phyloP scores from a whole-genome alignment of 2,329 filamentous ascomycete species.

The Pseudogymnoascus sp. region DNA sequence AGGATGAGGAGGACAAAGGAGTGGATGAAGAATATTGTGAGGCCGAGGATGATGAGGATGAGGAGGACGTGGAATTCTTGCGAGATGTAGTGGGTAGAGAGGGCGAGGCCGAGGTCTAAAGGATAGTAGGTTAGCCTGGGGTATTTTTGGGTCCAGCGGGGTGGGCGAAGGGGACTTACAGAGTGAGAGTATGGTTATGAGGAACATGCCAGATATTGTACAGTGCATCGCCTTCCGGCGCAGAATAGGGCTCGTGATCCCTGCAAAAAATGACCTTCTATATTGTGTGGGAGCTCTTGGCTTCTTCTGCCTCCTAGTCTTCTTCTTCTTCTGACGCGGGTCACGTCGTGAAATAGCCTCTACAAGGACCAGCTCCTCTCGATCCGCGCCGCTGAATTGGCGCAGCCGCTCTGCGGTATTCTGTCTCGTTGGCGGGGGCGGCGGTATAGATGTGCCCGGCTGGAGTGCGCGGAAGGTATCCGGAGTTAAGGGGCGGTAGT shows the following conservation, averaged over 20 bases:
- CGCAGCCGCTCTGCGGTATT: conserved; percentile 12
- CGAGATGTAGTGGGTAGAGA: conserved; percentile 53
- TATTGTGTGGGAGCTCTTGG: conserved; percentile 11
- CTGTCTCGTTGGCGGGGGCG: conserved; percentile 13
- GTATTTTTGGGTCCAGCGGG: not conserved
- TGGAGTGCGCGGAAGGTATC: conserved; percentile 10
- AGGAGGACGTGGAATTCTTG: conserved; percentile 73
- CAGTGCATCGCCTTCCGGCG: conserved; percentile 50
- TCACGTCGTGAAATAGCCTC: not conserved
- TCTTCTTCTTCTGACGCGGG: not conserved
- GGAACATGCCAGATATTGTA: conserved; percentile 48
- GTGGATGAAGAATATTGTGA: conserved; percentile 74
- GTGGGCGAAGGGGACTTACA: conserved; percentile 44
- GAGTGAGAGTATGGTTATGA: conserved; percentile 28
- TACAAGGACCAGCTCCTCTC: not conserved
- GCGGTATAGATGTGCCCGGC: conserved; percentile 10
- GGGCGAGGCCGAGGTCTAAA: conserved; percentile 62
- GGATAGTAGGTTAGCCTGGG: not conserved
- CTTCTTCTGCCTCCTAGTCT: conserved; percentile 28
- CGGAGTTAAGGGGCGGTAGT: conserved; percentile 15
- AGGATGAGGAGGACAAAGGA: conserved; percentile 66
- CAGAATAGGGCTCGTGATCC: conserved; percentile 44
- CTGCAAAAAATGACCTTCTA: conserved; percentile 35
- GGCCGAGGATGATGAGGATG: conserved; percentile 65
- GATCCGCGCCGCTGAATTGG: conserved; percentile 14